Percentiles rank a stretch among this genome's conserved stretches.
These are phyloP conservation scores for Puccinellia tenuiflora DNA, from an alignment of 176 grass and related monocot genomes.

Conservation along the genomic window DNA sequence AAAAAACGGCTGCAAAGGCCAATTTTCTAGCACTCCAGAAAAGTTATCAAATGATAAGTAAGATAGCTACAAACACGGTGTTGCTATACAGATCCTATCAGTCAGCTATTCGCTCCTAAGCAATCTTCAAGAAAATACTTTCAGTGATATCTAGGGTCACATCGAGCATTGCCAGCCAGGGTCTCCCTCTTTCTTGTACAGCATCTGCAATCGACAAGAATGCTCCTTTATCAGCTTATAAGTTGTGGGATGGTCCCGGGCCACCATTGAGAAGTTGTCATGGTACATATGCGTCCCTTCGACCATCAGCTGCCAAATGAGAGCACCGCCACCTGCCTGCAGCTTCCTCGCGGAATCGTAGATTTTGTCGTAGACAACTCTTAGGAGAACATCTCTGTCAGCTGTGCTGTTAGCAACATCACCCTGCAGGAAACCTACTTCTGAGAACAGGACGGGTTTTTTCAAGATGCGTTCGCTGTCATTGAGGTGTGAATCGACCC, in stretches of 20 bases:
- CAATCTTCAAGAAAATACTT: neutral
- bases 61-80: neutral
- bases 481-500: constrained; percentile 86
- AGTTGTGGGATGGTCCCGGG: constrained; percentile 38
- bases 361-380: constrained; percentile 81
- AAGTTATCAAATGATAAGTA: too few species aligned
- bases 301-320: constrained; percentile 90
- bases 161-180: constrained; percentile 21
- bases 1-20: too few species aligned
- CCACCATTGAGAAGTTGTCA: constrained; percentile 79
- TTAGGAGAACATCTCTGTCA: constrained; percentile 62
- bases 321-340: constrained; percentile 69
- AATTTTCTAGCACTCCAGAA: too few species aligned
- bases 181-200: constrained; percentile 36
- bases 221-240: constrained; percentile 76
- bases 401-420: constrained; percentile 41
- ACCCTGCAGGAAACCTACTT: constrained; percentile 56
- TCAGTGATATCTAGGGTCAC: constrained; percentile 3
- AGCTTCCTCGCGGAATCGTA: constrained; percentile 62
- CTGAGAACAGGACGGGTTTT: constrained; percentile 86
- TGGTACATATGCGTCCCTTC: constrained; percentile 60
- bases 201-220: constrained; percentile 55
- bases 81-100: neutral
- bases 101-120: neutral
- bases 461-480: constrained; percentile 66